phyloP scores from a whole-genome alignment of 441 rosid species.

The Pelargonium cotyledonis region DNA sequence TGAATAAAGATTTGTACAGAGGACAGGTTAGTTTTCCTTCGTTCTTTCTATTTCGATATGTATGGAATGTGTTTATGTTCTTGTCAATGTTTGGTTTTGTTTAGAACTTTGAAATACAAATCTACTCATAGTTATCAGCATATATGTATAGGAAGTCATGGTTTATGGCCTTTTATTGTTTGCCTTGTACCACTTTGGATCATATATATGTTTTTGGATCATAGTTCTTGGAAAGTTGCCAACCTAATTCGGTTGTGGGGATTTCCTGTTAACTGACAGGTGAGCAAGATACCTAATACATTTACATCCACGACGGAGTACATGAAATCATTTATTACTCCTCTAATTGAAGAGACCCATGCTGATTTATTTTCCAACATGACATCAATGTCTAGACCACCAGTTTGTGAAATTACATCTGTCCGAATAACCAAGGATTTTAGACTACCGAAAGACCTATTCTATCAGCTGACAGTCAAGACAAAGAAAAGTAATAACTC shows the following conservation, averaged over 20 bases:
- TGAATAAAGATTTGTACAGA: not conserved
- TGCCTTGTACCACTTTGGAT: no score
- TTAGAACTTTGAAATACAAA: not conserved
- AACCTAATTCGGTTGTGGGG: no score
- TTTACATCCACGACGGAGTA: slow-evolving; percentile 16
- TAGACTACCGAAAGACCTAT: not conserved
- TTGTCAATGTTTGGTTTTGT: not conserved
- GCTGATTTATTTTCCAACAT: not conserved
- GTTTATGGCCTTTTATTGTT: no score
- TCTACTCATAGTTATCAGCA: not conserved
- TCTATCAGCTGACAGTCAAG: not conserved
- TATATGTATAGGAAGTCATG: not conserved
- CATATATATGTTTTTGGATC: no score
- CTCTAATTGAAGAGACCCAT: slow-evolving; percentile 27
- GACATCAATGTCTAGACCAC: not conserved
- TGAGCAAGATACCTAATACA: slow-evolving; percentile 20
- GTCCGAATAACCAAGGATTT: not conserved
- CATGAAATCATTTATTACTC: slow-evolving; percentile 19
- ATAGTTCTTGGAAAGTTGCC: no score
- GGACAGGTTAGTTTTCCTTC: not conserved
- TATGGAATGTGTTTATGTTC: not conserved
- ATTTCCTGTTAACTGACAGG: slow-evolving; percentile 11
- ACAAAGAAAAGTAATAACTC: not conserved
- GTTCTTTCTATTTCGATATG: not conserved
- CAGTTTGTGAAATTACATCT: not conserved